Conservation (phyloP, 805 yeast genomes). For the Cyberlindnera sargentensis region DNA sequence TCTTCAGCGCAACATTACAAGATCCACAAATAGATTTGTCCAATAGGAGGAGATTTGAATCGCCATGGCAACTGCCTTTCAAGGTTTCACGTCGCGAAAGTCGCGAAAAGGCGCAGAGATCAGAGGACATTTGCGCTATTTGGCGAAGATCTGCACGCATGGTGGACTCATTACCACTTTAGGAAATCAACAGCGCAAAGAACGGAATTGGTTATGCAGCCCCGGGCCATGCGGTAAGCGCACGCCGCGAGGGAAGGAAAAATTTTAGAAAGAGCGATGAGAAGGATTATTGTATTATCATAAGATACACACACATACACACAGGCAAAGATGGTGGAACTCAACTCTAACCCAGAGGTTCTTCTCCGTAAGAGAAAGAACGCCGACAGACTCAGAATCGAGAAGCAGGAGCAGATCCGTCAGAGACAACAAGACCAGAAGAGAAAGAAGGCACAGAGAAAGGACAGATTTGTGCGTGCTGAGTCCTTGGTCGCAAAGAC, state of each 20-base stretch:
- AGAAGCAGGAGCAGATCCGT: constrained; percentile 61
- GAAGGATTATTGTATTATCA: neutral
- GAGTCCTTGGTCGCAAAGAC: constrained; percentile 65
- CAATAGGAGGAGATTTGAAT: no score
- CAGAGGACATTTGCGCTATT: no score
- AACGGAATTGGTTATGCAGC: neutral
- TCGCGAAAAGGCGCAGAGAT: no score
- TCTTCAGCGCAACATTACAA: no score
- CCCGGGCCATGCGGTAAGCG: neutral
- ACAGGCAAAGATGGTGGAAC: constrained; percentile 24
- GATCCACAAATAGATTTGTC: no score
- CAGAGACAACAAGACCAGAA: constrained; percentile 40
- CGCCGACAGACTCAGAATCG: constrained; percentile 64
- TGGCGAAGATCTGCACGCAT: no score
- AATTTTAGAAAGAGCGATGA: constrained; percentile 2
- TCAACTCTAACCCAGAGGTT: constrained; percentile 69
- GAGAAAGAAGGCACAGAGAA: constrained; percentile 34
- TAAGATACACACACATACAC: no score
- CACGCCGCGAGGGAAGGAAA: neutral
- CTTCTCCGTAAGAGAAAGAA: constrained; percentile 73
- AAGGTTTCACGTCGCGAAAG: no score
- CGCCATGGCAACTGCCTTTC: no score
- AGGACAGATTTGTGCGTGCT: constrained; percentile 59
- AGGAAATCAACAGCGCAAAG: no score
- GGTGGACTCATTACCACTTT: no score